Evolutionary conservation across 768 basidiomycete genomes (phyloP).

Genomic region (Wakefieldia striispora): DNA sequence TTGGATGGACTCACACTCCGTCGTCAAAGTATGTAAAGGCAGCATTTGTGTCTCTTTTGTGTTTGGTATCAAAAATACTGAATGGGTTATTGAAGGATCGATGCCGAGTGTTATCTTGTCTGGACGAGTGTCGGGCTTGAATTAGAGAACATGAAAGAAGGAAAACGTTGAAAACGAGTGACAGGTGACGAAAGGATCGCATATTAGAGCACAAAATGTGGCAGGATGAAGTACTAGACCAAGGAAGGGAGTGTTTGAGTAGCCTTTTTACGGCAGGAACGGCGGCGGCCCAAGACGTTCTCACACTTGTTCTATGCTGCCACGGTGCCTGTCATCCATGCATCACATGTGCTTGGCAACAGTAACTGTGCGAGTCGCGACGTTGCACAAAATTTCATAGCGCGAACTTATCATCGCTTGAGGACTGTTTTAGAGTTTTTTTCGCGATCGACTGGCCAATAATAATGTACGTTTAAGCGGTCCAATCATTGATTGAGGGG

Average conservation of each 20-base stretch:
- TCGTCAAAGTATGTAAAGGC: slow-evolving; percentile 28
- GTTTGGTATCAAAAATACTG: neutral
- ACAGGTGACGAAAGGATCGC: slow-evolving; percentile 25
- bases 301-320: no score
- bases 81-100: neutral
- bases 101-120: slow-evolving; percentile 14
- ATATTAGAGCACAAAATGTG: slow-evolving; percentile 19
- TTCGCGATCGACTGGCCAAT: no score
- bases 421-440: no score
- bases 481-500: no score
- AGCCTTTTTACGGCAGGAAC: neutral
- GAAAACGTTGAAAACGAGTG: slow-evolving; percentile 23
- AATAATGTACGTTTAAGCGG: no score
- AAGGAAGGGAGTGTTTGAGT: neutral
- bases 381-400: no score
- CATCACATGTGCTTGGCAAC: no score
- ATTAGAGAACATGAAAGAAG: slow-evolving; percentile 10
- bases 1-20: slow-evolving; percentile 20
- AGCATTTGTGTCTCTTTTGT: slow-evolving; percentile 19
- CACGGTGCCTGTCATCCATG: neutral
- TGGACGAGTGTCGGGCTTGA: slow-evolving; percentile 8
- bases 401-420: no score
- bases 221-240: neutral
- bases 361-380: no score
- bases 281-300: neutral